Evolutionary conservation across 306 rosid genomes (phyloP), one percentile per base, ranked within the genome.

Genomic region (Acacia crassicarpa): DNA sequence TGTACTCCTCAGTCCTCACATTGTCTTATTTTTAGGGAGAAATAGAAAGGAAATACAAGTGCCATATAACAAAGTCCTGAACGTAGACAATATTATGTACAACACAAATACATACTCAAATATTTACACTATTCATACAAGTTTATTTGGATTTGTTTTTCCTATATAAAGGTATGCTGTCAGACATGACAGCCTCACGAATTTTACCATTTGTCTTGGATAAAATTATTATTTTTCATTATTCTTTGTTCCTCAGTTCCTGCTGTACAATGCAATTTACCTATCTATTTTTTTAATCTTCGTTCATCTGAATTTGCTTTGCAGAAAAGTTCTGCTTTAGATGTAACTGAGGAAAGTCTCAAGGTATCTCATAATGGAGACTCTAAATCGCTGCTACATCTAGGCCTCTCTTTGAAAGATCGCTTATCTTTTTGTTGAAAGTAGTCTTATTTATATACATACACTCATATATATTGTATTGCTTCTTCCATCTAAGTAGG

Each of bases 311-410:
- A 15, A 72, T 83, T 70, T 83, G 76, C 78, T 83, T 80, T 78
- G 86, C 94, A 94, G 98, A 94, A 94, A 92, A 66, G 86, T 20
- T 83, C 97, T 41, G 92, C 92, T 74, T 88, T 94, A 85, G 92
- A 94, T 78, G 91, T 84, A 77, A 79, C 92, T 6, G 95, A 90
- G 87, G 95, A 90, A 82, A 72, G 88, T 82, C 91, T 92, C 17
- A 94, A 94, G 98, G 98, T 94, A 90, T 56, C 23, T 65, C 82
- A 74, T 77, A 68, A 72, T 74, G 48, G 56, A 66, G 58, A 46
- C 70, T 84, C 81, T 76, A 66, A 62, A 5, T 38, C 78, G 68
- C 27, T 66, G 35, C 68, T 45, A n/a, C 66, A 10, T 75, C 53
- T 45, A 71, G 0, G 32, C 54, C 74, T 68, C 13, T 46, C 49